Evolutionary conservation across 441 rosid genomes (phyloP), one percentile per base, ranked within the genome.

Genomic region (Bocquillonia castaneifolia): DNA sequence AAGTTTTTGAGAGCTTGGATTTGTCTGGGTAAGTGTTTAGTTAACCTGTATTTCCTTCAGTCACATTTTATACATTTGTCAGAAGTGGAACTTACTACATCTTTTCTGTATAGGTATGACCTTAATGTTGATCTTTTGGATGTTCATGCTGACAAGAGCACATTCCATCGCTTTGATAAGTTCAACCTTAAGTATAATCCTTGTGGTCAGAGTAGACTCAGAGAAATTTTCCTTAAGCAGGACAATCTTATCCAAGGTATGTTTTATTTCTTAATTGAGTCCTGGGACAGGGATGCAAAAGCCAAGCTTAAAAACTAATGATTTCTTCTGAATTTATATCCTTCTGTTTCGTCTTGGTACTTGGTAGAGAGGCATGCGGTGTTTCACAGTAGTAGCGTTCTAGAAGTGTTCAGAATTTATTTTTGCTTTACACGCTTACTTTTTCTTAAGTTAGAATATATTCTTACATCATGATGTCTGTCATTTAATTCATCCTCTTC

Each of bases 101-200:
- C n/a, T 29, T 37, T 22, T 53, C 64, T 66, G 70, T 63, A 64
- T 83, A 95, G 99, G 85, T 80, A 92, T 84, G 99, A 95, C 78
- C 78, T 95, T 73, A 95, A 90, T 73, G 98, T 95, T 68, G 99
- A 92, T 74, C 97, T 95, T 71, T 80, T 95, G 84, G 99, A 95
- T 82, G 99, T 95, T 76, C 99, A 95, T 57, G 99, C 98, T 50
- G 99, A 95, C 81, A 95, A 95, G 82, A 95, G 99, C 81, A 94
- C 99, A 37, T 94, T 94, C 80, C 99, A 95, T 78, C 98, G 99
- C 28, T 95, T 95, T 83, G 99, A 92, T 74, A 95, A 95, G 86
- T 95, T 95, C 80, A 95, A 95, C 74, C 95, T 95, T 5, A 95
- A 95, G 85, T 95, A 95, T 65, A 95, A 95, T 84, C 99, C 99